These are phyloP conservation scores for Penicillium atrosanguineum DNA, from an alignment of 495 filamentous ascomycete genomes.

Conservation along the genomic window DNA sequence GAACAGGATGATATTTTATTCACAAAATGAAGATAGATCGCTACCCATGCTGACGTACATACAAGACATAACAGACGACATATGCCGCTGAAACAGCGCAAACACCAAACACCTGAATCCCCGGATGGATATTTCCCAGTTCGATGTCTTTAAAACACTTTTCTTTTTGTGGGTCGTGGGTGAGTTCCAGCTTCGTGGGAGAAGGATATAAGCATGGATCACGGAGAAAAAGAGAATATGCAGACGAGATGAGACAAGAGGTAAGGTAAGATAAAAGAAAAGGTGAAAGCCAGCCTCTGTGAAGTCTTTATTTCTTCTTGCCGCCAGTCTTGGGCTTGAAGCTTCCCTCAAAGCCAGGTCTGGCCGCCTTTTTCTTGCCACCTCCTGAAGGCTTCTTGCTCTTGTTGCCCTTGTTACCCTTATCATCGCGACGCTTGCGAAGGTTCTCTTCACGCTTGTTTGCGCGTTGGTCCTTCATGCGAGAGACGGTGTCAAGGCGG, in stretches of 20 bases:
- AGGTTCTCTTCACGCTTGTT: conserved; percentile 89
- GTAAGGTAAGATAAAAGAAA: conserved; percentile 32
- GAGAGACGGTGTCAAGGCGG: conserved; percentile 68
- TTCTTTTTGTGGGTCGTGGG: conserved; percentile 25
- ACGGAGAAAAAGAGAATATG: conserved; percentile 24
- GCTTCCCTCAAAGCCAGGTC: conserved; percentile 91
- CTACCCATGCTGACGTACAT: conserved; percentile 34
- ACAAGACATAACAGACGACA: conserved; percentile 26
- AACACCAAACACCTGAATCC: conserved; percentile 33
- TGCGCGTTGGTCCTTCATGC: conserved; percentile 73
- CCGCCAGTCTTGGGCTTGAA: conserved; percentile 60
- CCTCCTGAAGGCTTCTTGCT: conserved; percentile 53
- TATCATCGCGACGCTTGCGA: conserved; percentile 75
- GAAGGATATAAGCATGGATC: conserved; percentile 16
- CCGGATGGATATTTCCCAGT: conserved; percentile 33
- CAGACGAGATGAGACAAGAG: conserved; percentile 35
- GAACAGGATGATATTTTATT: conserved; percentile 29
- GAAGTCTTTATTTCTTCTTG: conserved; percentile 40
- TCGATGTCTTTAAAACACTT: conserved; percentile 30
- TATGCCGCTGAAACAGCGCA: conserved; percentile 28
- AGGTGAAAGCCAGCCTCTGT: background rate
- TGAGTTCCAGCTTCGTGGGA: conserved; percentile 9
- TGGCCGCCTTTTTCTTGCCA: conserved; percentile 57
- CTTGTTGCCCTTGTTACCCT: conserved; percentile 63
- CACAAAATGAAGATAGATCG: conserved; percentile 31